These are phyloP conservation scores for Corrigiola litoralis DNA, from an alignment of 179 eudicot species.

Conservation along the genomic window DNA sequence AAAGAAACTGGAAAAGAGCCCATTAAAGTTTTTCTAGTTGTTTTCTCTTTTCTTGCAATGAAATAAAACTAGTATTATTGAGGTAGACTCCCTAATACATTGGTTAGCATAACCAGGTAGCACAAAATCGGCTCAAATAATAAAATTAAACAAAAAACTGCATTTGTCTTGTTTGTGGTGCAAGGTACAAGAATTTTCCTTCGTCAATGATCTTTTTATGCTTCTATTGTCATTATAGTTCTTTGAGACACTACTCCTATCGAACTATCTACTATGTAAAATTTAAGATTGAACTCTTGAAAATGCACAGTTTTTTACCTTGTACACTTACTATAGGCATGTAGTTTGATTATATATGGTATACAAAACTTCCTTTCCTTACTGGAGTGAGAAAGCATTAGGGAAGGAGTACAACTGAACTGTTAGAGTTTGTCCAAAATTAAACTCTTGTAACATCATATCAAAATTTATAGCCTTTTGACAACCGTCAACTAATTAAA, in stretches of 20 bases:
- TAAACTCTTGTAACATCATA: slow-evolving; percentile 7
- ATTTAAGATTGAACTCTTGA: too few species aligned
- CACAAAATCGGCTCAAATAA: too few species aligned
- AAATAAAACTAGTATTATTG: background rate
- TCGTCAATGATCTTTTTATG: too few species aligned
- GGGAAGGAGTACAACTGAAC: background rate
- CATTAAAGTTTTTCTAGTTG: slow-evolving; percentile 21
- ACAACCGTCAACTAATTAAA: background rate
- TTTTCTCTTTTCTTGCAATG: slow-evolving; percentile 4
- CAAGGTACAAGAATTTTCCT: too few species aligned
- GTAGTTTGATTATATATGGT: too few species aligned
- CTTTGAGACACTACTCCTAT: too few species aligned
- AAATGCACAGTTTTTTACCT: background rate
- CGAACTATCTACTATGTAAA: too few species aligned
- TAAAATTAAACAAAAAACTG: too few species aligned
- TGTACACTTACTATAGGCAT: background rate
- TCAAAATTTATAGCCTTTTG: background rate
- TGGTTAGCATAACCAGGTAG: background rate
- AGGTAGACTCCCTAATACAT: slow-evolving; percentile 1
- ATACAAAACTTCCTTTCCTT: too few species aligned
- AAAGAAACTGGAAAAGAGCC: slow-evolving; percentile 28
- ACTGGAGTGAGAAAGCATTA: background rate
- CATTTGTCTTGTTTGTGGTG: too few species aligned
- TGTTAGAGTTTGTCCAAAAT: background rate
- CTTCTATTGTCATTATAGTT: too few species aligned